Conservation (phyloP, 2,329 filamentous ascomycete genomes). For the Monosporascus sp. region DNA sequence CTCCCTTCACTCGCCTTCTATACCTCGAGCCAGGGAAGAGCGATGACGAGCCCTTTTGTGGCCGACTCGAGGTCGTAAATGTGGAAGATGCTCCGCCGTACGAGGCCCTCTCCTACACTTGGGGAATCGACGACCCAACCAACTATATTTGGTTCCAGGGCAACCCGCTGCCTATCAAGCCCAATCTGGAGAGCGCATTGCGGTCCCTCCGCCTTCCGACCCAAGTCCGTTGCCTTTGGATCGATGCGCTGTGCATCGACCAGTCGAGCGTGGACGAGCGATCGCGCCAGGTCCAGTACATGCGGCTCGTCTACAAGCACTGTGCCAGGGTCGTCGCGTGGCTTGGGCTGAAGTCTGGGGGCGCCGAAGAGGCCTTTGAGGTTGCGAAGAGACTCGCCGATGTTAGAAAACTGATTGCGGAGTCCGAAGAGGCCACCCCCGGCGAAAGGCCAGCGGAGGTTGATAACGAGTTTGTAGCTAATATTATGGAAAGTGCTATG, state of each 20-base stretch:
- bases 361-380: too few relatives aligned
- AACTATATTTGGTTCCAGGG: background rate
- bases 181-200: slow-evolving; percentile 3
- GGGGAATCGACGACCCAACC: slow-evolving; percentile 1
- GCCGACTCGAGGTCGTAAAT: too few relatives aligned
- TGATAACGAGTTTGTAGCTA: too few relatives aligned
- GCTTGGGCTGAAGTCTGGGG: too few relatives aligned
- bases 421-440: too few relatives aligned
- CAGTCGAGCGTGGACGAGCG: slow-evolving; percentile 6
- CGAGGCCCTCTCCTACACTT: slow-evolving; percentile 9
- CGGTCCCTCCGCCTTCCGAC: background rate
- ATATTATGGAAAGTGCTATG: too few relatives aligned
- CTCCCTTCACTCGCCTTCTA: too few relatives aligned
- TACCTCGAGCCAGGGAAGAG: too few relatives aligned
- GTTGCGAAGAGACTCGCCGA: too few relatives aligned
- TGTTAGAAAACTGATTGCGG: too few relatives aligned
- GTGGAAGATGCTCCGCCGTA: background rate
- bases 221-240: slow-evolving; percentile 2
- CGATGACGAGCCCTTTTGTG: too few relatives aligned
- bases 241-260: slow-evolving; percentile 7
- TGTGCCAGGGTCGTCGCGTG: background rate
- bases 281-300: slow-evolving; percentile 3
- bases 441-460: too few relatives aligned
- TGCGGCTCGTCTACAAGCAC: slow-evolving; percentile 5
- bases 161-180: background rate